A percentile compares a stretch with the other conserved stretches of the same genome.
phyloP scores from a whole-genome alignment of 192 early-diverging fungal species.

The Coemansia sp. region DNA sequence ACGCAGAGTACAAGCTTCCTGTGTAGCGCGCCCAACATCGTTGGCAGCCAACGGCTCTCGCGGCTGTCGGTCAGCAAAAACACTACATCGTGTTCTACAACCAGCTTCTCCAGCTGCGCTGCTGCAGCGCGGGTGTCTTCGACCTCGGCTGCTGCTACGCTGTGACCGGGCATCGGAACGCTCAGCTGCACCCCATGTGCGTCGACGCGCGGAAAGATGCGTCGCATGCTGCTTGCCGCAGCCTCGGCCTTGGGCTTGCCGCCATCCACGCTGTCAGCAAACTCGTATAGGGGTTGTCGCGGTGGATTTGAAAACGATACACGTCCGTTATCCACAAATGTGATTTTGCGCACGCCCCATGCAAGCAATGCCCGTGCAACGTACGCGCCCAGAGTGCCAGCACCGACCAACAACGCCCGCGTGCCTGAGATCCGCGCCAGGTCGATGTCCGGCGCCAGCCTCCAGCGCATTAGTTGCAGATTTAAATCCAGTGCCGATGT shows the following conservation, averaged over 20 bases:
- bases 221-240: slow-evolving; percentile 72
- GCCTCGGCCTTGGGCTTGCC: slow-evolving; percentile 84
- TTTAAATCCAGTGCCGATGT: slow-evolving; percentile 91
- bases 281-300: slow-evolving; percentile 88
- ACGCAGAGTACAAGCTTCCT: slow-evolving; percentile 87
- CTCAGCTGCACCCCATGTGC: slow-evolving; percentile 66
- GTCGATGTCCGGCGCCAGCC: slow-evolving; percentile 78
- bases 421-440: slow-evolving; percentile 75
- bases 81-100: slow-evolving; percentile 77
- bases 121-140: slow-evolving; percentile 36
- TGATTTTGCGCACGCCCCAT: slow-evolving; percentile 93
- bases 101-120: slow-evolving; percentile 60
- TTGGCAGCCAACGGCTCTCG: slow-evolving; percentile 95
- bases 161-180: slow-evolving; percentile 98
- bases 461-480: slow-evolving; percentile 96
- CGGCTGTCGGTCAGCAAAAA: slow-evolving; percentile 94
- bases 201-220: slow-evolving; percentile 79
- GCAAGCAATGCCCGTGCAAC: slow-evolving; percentile 81
- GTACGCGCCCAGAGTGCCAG: slow-evolving; percentile 94
- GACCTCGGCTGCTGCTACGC: slow-evolving; percentile 39
- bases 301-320: slow-evolving; percentile 97
- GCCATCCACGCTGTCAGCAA: slow-evolving; percentile 84
- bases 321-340: slow-evolving; percentile 88
- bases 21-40: slow-evolving; percentile 71
- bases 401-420: slow-evolving; percentile 84